Evolutionary conservation across 176 grass and related monocot genomes (phyloP), one percentile per base, ranked within the genome.

Genomic region (Pontederia crassipes): DNA sequence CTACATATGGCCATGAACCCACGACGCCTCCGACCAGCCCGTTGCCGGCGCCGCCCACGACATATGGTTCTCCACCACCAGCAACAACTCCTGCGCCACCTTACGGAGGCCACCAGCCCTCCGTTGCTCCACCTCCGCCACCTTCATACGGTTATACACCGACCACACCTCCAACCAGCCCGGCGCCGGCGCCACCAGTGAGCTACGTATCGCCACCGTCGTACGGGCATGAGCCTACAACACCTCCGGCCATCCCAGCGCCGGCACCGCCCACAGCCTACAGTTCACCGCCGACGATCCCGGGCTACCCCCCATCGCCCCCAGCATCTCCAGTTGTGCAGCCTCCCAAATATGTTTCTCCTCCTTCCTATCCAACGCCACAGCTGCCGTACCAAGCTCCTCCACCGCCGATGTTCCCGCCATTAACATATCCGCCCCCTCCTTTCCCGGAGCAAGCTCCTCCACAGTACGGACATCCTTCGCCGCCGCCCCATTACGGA

Each of bases 391-490:
- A 10, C 40, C 15, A 48, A 46, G 17, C 17, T 51, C 46, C 46
- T 9, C 4, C 28, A 2, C 58, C 20, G 20, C 20, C 20, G 20
- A 20, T 18, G 8, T 18, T 9, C 0, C 20, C 20, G 20, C 17
- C 17, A 10, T 18, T 57, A 2, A 28, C 58, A 40, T 35, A 20
- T 5, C 74, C 77, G 8, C 68, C 77, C 46, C 75, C 75, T 8
- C 40, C 40, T 12, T 14, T 52, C 26, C 49, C 5, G 48, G 69
- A 16, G 17, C 52, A 35, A 66, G 72, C 46, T 57, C 24, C 15
- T 79, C 77, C 26, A 18, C 52, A 79, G 3, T 61, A 72, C 59
- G 71, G 45, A 10, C 60, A 61, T 0, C 48, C 68, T 28, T 15
- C 64, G 4, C 64, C 64, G 18, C 64, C 48, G 9, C 47, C 17